Base-by-base conservation (phyloP, 1,139 yeast genomes). In the Zygosaccharomyces sapae region DNA sequence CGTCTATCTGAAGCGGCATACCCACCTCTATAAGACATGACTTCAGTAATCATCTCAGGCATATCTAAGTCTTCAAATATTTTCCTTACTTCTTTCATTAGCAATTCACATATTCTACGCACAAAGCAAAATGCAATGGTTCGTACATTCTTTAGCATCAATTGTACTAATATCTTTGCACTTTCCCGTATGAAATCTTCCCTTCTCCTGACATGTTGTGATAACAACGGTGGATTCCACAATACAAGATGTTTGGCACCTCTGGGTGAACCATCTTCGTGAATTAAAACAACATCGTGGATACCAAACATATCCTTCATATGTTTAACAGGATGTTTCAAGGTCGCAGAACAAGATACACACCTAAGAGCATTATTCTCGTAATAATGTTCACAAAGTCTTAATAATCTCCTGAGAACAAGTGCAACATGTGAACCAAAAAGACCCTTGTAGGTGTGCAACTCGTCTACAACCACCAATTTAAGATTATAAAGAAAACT, bases 21-120 rank as follows among this genome's bases (percentile, higher is more conserved):
- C 0, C 99, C 99, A 30, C 98, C 98, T 54, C 99, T 73, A 59
- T 92, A 92, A 36, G 95, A 81, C 94, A 88, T 87, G 1, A 92
- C 85, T 49, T 84, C 85, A 5, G 79, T 72, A 10, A 81, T 60
- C 4, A 78, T 66, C 5, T 74, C 76, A 3, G 67, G 61, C 13
- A 74, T 68, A 35, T 70, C 70, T 52, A 69, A 55, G 8, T 71
- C 72, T 19, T 71, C 68, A 20, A 84, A 68, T 5, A 76, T 61
- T 7, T 69, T 70, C 47, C 95, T 68, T 0, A 89, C 83, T 45
- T 88, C 92, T 55, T 87, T 86, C 84, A 90, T 87, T 33, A 92
- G 63, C 35, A 86, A 70, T 63, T 92, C 99, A 66, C 97, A 92
- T 2, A 86, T 83, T 44, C 81, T 77, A 43, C 99, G 73, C 25